A percentile compares a stretch with the other conserved stretches of the same genome.
Evolutionary conservation across 1,284 basidiomycete species (phyloP).

Genomic region (Cutaneotrichosporon sp.): DNA sequence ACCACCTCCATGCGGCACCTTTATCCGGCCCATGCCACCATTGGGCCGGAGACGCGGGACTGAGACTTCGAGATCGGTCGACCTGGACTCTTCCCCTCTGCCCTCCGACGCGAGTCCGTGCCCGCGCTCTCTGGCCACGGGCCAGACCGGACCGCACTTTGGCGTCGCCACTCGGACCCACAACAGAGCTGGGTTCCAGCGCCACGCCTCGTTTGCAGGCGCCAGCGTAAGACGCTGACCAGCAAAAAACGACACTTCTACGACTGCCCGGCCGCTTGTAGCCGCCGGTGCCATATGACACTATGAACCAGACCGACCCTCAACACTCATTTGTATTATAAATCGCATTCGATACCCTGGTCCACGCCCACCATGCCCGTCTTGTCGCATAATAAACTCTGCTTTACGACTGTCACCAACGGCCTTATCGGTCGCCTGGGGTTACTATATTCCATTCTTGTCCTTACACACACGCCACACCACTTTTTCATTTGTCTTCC

Average conservation of each 20-base stretch:
- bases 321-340: slow-evolving; percentile 10
- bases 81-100: slow-evolving; percentile 35
- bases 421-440: neutral
- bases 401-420: neutral
- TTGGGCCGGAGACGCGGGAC: slow-evolving; percentile 37
- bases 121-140: slow-evolving; percentile 34
- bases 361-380: slow-evolving; percentile 4
- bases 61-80: slow-evolving; percentile 42
- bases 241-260: neutral
- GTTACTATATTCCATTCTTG: neutral
- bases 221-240: slow-evolving; percentile 13
- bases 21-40: slow-evolving; percentile 48
- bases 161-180: slow-evolving; percentile 42
- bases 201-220: slow-evolving; percentile 22
- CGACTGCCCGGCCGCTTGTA: slow-evolving; percentile 6
- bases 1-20: slow-evolving; percentile 39
- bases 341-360: slow-evolving; percentile 1
- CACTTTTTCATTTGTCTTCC: slow-evolving; percentile 2
- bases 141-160: slow-evolving; percentile 40
- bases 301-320: slow-evolving; percentile 7
- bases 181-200: slow-evolving; percentile 20
- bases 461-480: neutral
- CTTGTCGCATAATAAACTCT: slow-evolving; percentile 2
- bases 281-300: neutral
- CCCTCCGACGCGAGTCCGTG: slow-evolving; percentile 37